Evolutionary conservation across 805 yeast species (phyloP).

Genomic region (Pichia gijzeniarum): DNA sequence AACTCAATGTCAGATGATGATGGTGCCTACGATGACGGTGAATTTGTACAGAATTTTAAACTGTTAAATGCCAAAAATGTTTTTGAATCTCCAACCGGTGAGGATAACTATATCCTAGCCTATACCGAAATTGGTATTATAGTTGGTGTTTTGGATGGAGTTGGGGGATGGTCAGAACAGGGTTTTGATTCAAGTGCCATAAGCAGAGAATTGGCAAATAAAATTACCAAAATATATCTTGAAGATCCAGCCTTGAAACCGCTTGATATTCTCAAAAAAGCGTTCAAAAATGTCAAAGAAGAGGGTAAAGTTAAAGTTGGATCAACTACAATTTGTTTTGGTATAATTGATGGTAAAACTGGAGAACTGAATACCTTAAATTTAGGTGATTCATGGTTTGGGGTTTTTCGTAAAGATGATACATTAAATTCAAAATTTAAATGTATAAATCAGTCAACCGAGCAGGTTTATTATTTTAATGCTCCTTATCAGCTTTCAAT

Average conservation of each 20-base stretch:
- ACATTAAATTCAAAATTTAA: constrained; percentile 23
- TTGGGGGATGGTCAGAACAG: constrained; percentile 94
- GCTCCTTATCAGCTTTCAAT: constrained; percentile 90
- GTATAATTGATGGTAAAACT: constrained; percentile 50
- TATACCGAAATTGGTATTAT: constrained; percentile 40
- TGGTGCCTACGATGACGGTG: constrained; percentile 23
- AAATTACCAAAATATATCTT: constrained; percentile 38
- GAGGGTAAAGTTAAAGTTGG: constrained; percentile 75
- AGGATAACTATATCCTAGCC: constrained; percentile 62
- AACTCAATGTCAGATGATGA: constrained; percentile 27
- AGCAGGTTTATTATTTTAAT: constrained; percentile 82
- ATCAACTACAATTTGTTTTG: constrained; percentile 89
- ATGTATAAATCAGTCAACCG: constrained; percentile 58
- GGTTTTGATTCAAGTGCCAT: constrained; percentile 89
- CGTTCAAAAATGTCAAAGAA: constrained; percentile 47
- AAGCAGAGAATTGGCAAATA: constrained; percentile 66
- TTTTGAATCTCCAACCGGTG: constrained; percentile 60
- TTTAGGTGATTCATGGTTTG: constrained; percentile 93
- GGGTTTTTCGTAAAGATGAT: constrained; percentile 53
- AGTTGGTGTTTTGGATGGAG: constrained; percentile 92
- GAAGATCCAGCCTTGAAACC: constrained; percentile 27
- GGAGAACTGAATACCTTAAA: constrained; percentile 62
- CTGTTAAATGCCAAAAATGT: constrained; percentile 19
- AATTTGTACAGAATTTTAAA: constrained; percentile 23
- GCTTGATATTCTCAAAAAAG: constrained; percentile 44